phyloP scores from a whole-genome alignment of 352 stramenopile genomes.

The Pythium biforme region DNA sequence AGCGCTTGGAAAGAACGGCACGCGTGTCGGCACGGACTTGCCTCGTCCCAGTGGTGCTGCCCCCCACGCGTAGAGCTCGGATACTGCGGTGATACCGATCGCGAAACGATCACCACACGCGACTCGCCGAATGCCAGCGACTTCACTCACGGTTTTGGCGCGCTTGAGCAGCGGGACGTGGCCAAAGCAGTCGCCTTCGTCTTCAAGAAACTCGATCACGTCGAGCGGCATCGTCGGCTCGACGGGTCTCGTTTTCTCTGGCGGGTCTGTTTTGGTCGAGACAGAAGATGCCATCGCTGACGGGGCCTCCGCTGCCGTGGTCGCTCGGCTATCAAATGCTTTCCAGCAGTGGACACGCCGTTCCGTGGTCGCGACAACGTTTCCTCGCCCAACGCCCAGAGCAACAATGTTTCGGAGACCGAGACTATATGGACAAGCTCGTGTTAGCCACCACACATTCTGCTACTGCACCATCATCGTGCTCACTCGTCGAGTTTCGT shows the following conservation, averaged over 20 bases:
- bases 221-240: neutral
- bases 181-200: slow-evolving; percentile 52
- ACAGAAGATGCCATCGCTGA: neutral
- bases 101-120: slow-evolving; percentile 36
- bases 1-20: slow-evolving; percentile 8
- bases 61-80: slow-evolving; percentile 43
- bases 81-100: slow-evolving; percentile 30
- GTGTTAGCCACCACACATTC: neutral
- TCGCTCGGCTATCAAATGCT: slow-evolving; percentile 4
- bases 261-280: neutral
- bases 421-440: slow-evolving; percentile 1
- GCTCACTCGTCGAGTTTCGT: slow-evolving; percentile 26
- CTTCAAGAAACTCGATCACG: slow-evolving; percentile 23
- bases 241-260: neutral
- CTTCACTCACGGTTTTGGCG: slow-evolving; percentile 44
- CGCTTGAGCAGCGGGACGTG: slow-evolving; percentile 46
- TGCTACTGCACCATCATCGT: neutral
- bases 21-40: slow-evolving; percentile 10
- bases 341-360: slow-evolving; percentile 27
- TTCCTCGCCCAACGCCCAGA: slow-evolving; percentile 24
- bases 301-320: neutral
- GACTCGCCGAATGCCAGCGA: slow-evolving; percentile 35
- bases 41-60: slow-evolving; percentile 7
- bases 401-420: slow-evolving; percentile 20
- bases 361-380: slow-evolving; percentile 21